A percentile compares a stretch with the other conserved stretches of the same genome.
phyloP scores from a whole-genome alignment of 805 yeast species.

The Candida morakotiae region DNA sequence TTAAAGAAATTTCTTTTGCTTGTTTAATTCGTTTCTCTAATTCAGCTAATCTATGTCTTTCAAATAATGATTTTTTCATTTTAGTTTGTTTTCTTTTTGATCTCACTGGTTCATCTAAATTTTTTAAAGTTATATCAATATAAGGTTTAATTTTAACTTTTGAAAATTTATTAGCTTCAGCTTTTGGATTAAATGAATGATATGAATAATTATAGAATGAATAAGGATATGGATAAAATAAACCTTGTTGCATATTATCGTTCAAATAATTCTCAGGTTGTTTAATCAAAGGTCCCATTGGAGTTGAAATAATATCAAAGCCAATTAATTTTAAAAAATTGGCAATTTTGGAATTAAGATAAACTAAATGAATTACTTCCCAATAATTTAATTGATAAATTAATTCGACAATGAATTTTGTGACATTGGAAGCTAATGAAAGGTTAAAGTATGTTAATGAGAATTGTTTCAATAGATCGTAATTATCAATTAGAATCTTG shows the following conservation, averaged over 20 bases:
- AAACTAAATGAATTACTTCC: conserved; percentile 40
- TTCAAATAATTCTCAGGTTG: conserved; percentile 38
- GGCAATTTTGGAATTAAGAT: conserved; percentile 27
- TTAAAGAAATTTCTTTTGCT: not conserved
- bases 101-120: conserved; percentile 8
- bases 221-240: conserved; percentile 42
- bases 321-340: conserved; percentile 29
- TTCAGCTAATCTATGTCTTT: conserved; percentile 1
- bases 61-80: conserved; percentile 2
- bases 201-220: conserved; percentile 44
- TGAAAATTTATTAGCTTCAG: conserved; percentile 21
- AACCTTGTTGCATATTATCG: conserved; percentile 34
- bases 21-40: not conserved
- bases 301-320: conserved; percentile 32
- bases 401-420: conserved; percentile 35
- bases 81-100: conserved; percentile 4
- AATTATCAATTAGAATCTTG: conserved; percentile 36
- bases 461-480: conserved; percentile 23
- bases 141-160: conserved; percentile 29
- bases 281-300: conserved; percentile 33
- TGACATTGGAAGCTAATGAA: conserved; percentile 34
- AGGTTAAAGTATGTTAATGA: conserved; percentile 34
- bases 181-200: conserved; percentile 29
- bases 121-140: conserved; percentile 31
- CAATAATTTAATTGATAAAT: conserved; percentile 38